A percentile compares a stretch with the other conserved stretches of the same genome.
phyloP scores from a whole-genome alignment of 495 filamentous ascomycete genomes.

The Penicillium cataractarum region DNA sequence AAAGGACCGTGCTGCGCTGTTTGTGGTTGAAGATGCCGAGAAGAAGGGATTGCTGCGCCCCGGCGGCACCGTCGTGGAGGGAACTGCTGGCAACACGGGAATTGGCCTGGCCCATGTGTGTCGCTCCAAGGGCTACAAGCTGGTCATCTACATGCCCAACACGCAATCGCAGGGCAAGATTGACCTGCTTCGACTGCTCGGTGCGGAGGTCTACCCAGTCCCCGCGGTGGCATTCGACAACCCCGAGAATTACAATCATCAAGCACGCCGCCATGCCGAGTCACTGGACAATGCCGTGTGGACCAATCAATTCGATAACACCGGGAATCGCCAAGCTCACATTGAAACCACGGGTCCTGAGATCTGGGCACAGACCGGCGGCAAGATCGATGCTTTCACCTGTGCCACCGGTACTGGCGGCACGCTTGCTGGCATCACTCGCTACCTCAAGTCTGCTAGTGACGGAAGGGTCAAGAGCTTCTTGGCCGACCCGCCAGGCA shows the following conservation, averaged over 20 bases:
- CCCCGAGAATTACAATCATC: conserved; percentile 96
- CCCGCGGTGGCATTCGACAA: conserved; percentile 96
- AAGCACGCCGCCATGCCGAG: conserved; percentile 87
- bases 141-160: conserved; percentile 99
- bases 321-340: conserved; percentile 89
- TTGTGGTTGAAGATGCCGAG: conserved; percentile 92
- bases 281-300: conserved; percentile 86
- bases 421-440: conserved; percentile 85
- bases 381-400: conserved; percentile 90
- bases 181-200: conserved; percentile 86
- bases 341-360: conserved; percentile 97
- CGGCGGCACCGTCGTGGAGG: conserved; percentile 94
- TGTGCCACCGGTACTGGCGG: conserved; percentile 94
- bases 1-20: conserved; percentile 95
- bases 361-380: conserved; percentile 92
- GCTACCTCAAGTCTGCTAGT: conserved; percentile 85
- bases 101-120: conserved; percentile 98
- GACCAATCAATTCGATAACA: conserved; percentile 99
- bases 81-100: conserved; percentile 96
- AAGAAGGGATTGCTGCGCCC: conserved; percentile 77
- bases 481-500: conserved; percentile 92
- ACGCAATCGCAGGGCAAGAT: conserved; percentile 98
- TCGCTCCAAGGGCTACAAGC: conserved; percentile 86
- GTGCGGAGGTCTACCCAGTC: conserved; percentile 98
- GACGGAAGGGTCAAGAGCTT: conserved; percentile 82